Evolutionary conservation across 176 grass and related monocot genomes (phyloP), one percentile per base, ranked within the genome.

Genomic region (Miscanthus lutarioriparius): DNA sequence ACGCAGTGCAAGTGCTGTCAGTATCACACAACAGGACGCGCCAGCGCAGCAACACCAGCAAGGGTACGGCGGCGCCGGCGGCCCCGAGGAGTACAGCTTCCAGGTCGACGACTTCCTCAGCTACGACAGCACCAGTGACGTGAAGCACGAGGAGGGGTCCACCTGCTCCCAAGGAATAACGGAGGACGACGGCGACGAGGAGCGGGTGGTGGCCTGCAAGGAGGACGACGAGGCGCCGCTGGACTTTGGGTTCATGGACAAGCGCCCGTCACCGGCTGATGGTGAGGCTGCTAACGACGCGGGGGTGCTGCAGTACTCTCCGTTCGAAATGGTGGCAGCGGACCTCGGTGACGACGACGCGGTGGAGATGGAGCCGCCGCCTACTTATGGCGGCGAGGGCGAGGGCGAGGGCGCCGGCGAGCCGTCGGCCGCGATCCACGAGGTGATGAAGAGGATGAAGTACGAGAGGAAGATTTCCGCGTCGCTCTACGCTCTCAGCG

Each of bases 381-480:
- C 32, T 2, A 45, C 19, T 26, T 80, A 66, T 64, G 75, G 74
- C 17, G 67, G 68, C n/a, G 9, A 36, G 13, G 65, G 49, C 7
- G 48, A 5, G 0, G 53, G 72, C 73, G 10, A 37, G 27, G 6
- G 48, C 54, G 1, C 38, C 54, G 48, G 64, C 22, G 51, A 83
- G 75, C 44, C 67, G 28, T 49, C 35, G 43, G 15, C 15, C 38
- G 67, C 76, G 67, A 83, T 82, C 8, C 8, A 80, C 69, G 87
- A 79, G 54, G 84, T 84, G 66, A 85, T 86, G 45, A 92, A 88
- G 62, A 93, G 89, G 81, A 91, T 93, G 89, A 91, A 86, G 84
- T 86, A 89, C 84, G 87, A 92, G 81, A 65, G 87, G 72, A 75
- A 92, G 72, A 54, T 87, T 30, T 92, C 91, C 28, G 91, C 87